These are phyloP conservation scores for Helenozyma baotianmanensis DNA, from an alignment of 805 yeast species.

Conservation along the genomic window DNA sequence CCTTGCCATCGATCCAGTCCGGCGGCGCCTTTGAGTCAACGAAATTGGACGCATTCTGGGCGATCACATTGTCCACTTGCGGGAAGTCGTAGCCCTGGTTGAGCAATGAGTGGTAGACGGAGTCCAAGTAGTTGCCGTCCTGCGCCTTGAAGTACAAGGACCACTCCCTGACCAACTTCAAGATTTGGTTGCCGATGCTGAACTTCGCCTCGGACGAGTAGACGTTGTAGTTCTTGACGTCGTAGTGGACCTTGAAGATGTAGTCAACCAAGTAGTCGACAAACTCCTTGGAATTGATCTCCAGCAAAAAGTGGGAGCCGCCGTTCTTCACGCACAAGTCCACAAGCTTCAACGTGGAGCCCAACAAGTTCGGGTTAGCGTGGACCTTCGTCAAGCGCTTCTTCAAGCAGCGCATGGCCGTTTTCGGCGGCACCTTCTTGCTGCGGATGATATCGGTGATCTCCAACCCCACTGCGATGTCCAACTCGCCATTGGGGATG, in stretches of 20 bases:
- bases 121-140: slow-evolving; percentile 61
- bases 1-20: slow-evolving; percentile 94
- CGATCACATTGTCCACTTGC: slow-evolving; percentile 22
- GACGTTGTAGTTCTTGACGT: slow-evolving; percentile 20
- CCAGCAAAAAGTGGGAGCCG: slow-evolving; percentile 78
- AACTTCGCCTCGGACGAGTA: slow-evolving; percentile 21
- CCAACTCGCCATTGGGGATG: slow-evolving; percentile 90
- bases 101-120: slow-evolving; percentile 54
- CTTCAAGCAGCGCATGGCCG: slow-evolving; percentile 81
- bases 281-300: slow-evolving; percentile 79
- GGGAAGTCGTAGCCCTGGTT: slow-evolving; percentile 70
- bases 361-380: slow-evolving; percentile 75
- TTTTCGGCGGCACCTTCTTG: slow-evolving; percentile 71
- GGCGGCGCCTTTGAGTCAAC: slow-evolving; percentile 93
- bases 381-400: slow-evolving; percentile 56
- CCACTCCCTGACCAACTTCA: slow-evolving; percentile 73
- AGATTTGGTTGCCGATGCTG: slow-evolving; percentile 52
- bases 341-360: slow-evolving; percentile 67
- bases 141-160: slow-evolving; percentile 66
- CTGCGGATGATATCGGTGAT: slow-evolving; percentile 83
- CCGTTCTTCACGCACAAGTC: slow-evolving; percentile 92
- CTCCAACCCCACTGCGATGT: slow-evolving; percentile 67
- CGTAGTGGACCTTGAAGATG: slow-evolving; percentile 36
- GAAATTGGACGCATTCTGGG: slow-evolving; percentile 43
- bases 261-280: slow-evolving; percentile 67